Evolutionary conservation across 2,329 filamentous ascomycete genomes (phyloP).

Genomic region (Coniochaeta ligniaria): DNA sequence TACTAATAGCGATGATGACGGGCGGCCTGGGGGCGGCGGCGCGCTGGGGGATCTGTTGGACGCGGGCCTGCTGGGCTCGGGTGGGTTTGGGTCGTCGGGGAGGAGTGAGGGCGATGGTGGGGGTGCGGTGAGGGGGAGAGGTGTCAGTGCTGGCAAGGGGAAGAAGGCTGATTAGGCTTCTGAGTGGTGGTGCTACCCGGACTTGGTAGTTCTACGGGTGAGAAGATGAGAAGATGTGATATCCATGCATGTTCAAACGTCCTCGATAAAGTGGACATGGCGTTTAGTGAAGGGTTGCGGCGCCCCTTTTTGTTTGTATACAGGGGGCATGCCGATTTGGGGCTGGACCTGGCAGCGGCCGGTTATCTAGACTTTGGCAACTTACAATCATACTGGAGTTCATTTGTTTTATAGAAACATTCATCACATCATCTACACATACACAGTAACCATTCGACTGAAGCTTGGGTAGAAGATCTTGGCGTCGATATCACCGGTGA

Average conservation of each 20-base stretch:
- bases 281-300: constrained; percentile 4
- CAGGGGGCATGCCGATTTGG: background rate
- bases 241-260: constrained; percentile 8
- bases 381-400: background rate
- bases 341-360: background rate
- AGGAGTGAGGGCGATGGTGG: constrained; percentile 29
- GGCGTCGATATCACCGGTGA: no score
- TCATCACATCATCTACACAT: no score
- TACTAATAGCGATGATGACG: constrained; percentile 16
- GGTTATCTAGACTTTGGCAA: background rate
- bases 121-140: constrained; percentile 24
- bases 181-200: background rate
- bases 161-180: constrained; percentile 35
- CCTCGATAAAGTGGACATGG: background rate
- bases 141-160: constrained; percentile 23
- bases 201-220: background rate
- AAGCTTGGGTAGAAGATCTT: background rate
- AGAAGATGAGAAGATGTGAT: background rate
- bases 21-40: background rate
- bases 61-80: constrained; percentile 8
- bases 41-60: constrained; percentile 1
- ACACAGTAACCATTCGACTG: no score
- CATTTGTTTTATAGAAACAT: background rate
- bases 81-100: constrained; percentile 25
- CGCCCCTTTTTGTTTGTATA: constrained; percentile 5